Conservation (phyloP, 345 rosid species). For the Crucihimalaya himalaica region DNA sequence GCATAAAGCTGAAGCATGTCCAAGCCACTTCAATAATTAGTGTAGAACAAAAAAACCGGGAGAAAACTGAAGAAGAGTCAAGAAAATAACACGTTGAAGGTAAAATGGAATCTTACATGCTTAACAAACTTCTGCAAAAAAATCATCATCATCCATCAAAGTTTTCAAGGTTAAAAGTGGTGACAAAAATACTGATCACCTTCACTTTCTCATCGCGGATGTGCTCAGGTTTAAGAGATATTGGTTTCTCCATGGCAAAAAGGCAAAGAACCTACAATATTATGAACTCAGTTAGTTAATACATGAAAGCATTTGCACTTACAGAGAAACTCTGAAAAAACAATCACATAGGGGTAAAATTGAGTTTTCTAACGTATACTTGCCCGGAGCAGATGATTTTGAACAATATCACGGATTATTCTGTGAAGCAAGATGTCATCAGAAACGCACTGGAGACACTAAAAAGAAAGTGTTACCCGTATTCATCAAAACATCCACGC, state of each 20-base stretch:
- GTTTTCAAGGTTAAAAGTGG: constrained; percentile 12
- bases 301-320: background rate
- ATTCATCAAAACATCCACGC: constrained; percentile 97
- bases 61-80: too few relatives aligned
- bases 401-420: constrained; percentile 96
- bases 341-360: background rate
- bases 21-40: too few relatives aligned
- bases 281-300: constrained; percentile 16
- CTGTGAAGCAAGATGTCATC: constrained; percentile 40
- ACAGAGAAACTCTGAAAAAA: constrained; percentile 8
- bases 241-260: constrained; percentile 97
- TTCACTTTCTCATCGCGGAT: constrained; percentile 99
- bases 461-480: constrained; percentile 55
- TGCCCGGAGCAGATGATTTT: constrained; percentile 95
- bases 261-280: constrained; percentile 82
- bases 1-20: too few relatives aligned
- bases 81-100: too few relatives aligned
- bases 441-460: constrained; percentile 5
- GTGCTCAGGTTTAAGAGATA: constrained; percentile 97
- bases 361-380: constrained; percentile 18
- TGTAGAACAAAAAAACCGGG: too few relatives aligned
- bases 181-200: constrained; percentile 46
- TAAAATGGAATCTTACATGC: too few relatives aligned
- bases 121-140: too few relatives aligned
- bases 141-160: too few relatives aligned